Percentiles rank a stretch among this genome's conserved stretches.
phyloP scores from a whole-genome alignment of 1,284 basidiomycete genomes.

The Cutaneotrichosporon cyanovorans region DNA sequence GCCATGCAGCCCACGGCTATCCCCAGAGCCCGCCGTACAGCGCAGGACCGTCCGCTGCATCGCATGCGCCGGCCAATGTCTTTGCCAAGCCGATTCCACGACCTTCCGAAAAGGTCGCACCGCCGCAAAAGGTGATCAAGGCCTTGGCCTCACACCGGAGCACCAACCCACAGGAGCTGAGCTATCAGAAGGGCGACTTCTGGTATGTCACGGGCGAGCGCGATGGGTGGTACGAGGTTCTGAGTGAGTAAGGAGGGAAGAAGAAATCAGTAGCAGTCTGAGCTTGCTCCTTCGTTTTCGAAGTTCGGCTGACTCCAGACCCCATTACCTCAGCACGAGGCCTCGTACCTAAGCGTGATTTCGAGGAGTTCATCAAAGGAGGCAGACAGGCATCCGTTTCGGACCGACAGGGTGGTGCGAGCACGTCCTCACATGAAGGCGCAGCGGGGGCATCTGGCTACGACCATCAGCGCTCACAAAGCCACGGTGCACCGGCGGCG shows the following conservation, averaged over 20 bases:
- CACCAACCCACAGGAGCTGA: constrained; percentile 73
- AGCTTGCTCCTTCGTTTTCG: not conserved
- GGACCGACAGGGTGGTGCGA: too few relatives aligned
- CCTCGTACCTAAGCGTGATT: constrained; percentile 74
- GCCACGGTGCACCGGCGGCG: not conserved
- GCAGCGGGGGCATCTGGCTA: too few relatives aligned
- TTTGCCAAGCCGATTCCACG: constrained; percentile 56
- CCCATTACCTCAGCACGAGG: constrained; percentile 86
- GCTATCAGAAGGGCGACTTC: constrained; percentile 92
- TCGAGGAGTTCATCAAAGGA: constrained; percentile 82
- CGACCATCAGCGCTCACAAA: not conserved
- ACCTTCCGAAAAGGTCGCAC: constrained; percentile 61
- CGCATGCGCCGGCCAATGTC: not conserved
- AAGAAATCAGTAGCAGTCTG: not conserved
- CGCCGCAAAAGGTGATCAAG: constrained; percentile 92
- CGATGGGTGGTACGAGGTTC: constrained; percentile 67
- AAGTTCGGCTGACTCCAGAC: constrained; percentile 46
- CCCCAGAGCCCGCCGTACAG: constrained; percentile 1
- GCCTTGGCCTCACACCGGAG: constrained; percentile 66
- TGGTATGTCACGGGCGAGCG: constrained; percentile 85
- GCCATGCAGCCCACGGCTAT: not conserved
- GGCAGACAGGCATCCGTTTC: constrained; percentile 15
- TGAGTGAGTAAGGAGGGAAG: constrained; percentile 54
- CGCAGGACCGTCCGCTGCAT: constrained; percentile 9
- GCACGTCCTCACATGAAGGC: too few relatives aligned